These are phyloP conservation scores for Malus asiatica DNA, from an alignment of 306 rosid genomes.

Conservation along the genomic window DNA sequence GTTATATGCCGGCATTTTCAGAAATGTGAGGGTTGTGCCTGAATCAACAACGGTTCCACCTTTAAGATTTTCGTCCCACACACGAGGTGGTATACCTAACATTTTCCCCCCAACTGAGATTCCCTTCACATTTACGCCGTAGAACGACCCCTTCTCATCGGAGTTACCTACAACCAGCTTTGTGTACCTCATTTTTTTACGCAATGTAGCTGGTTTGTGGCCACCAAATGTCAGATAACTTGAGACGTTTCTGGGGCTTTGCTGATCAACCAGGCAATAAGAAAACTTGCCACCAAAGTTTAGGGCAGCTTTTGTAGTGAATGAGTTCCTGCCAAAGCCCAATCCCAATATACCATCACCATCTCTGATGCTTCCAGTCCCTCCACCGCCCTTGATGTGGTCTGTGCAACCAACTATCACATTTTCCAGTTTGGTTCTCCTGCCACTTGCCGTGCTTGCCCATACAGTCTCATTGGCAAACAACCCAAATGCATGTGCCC, in stretches of 20 bases:
- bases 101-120: conserved; percentile 38
- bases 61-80: conserved; percentile 34
- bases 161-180: conserved; percentile 16
- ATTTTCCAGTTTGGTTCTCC: conserved; percentile 23
- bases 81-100: conserved; percentile 38
- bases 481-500: conserved; percentile 47
- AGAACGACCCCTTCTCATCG: conserved; percentile 16
- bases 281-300: conserved; percentile 52
- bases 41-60: conserved; percentile 73
- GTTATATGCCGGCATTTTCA: conserved; percentile 33
- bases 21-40: conserved; percentile 44
- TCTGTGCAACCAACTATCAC: conserved; percentile 64
- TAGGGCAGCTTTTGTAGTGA: conserved; percentile 30
- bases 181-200: conserved; percentile 19
- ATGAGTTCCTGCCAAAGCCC: conserved; percentile 36
- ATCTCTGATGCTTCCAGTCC: conserved; percentile 3
- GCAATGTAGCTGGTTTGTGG: background rate
- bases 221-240: conserved; percentile 48
- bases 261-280: conserved; percentile 74
- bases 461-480: conserved; percentile 63
- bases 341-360: conserved; percentile 67
- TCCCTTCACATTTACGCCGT: conserved; percentile 38
- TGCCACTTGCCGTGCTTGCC: conserved; percentile 36
- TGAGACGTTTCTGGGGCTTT: conserved; percentile 37
- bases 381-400: conserved; percentile 4